Percentiles rank a stretch among this genome's conserved stretches.
These are phyloP conservation scores for Lolium multiflorum DNA, from an alignment of 176 grass and related monocot genomes.

Conservation along the genomic window DNA sequence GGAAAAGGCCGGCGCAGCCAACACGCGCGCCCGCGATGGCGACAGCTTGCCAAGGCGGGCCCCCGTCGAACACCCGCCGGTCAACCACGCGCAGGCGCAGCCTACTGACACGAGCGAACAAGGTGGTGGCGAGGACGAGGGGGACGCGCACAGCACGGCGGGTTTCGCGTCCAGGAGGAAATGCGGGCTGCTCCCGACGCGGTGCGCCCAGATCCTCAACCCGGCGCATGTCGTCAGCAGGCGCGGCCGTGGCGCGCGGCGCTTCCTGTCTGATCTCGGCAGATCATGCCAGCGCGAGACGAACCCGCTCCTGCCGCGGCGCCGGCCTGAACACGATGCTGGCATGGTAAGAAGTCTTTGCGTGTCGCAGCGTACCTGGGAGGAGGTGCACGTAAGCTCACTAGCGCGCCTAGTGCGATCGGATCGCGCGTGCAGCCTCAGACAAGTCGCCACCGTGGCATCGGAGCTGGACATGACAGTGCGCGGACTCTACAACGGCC, in stretches of 20 bases:
- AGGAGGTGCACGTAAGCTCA: constrained; percentile 65
- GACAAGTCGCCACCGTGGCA: constrained; percentile 33
- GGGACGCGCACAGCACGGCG: constrained; percentile 49
- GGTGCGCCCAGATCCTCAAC: constrained; percentile 66
- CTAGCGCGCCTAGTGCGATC: constrained; percentile 46
- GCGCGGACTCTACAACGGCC: constrained; percentile 32
- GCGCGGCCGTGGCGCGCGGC: neutral
- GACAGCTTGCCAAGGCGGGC: neutral
- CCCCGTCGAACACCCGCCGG: constrained; percentile 25
- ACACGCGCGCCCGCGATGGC: neutral
- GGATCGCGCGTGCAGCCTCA: constrained; percentile 3
- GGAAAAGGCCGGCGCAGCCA: neutral
- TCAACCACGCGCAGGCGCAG: neutral
- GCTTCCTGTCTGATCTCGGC: constrained; percentile 14
- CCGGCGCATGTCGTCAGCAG: constrained; percentile 56
- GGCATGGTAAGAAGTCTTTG: constrained; percentile 28
- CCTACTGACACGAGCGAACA: neutral
- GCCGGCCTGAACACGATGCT: constrained; percentile 31
- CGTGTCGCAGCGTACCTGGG: constrained; percentile 67
- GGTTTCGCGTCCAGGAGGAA: constrained; percentile 54
- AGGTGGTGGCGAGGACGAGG: constrained; percentile 36
- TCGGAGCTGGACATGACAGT: constrained; percentile 49
- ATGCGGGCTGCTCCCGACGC: constrained; percentile 68
- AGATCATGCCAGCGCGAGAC: neutral
- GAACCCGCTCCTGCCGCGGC: constrained; percentile 39